These are phyloP conservation scores for Dendrobium chrysotoxum DNA, from an alignment of 106 monocot species.

Conservation along the genomic window DNA sequence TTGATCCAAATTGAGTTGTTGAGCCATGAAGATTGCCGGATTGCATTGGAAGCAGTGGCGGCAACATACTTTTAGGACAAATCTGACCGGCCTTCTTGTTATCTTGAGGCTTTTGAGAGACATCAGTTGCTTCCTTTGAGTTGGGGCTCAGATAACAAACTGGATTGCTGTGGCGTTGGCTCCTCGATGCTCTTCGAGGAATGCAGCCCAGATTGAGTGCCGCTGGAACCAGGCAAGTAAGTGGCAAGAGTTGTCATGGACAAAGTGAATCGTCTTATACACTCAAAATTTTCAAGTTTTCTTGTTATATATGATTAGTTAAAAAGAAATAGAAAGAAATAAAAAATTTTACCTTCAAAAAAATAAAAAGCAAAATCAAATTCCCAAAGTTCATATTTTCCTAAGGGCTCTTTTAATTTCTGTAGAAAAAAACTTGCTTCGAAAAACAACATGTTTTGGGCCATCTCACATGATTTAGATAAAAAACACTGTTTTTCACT, in stretches of 20 bases:
- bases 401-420: neutral
- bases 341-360: neutral
- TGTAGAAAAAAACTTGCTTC: neutral
- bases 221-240: slow-evolving; percentile 27
- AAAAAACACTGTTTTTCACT: too few species aligned
- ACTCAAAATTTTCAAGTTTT: neutral
- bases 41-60: neutral
- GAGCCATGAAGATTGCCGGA: slow-evolving; percentile 1
- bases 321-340: neutral
- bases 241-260: neutral
- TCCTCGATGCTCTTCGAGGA: slow-evolving; percentile 74
- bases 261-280: neutral
- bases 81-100: slow-evolving; percentile 1
- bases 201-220: slow-evolving; percentile 81
- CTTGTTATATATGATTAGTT: neutral
- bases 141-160: slow-evolving; percentile 52
- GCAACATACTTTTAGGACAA: slow-evolving; percentile 12
- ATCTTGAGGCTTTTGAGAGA: slow-evolving; percentile 12
- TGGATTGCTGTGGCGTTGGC: slow-evolving; percentile 71
- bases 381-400: neutral
- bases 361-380: neutral
- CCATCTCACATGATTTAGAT: too few species aligned
- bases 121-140: neutral
- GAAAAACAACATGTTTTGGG: too few species aligned
- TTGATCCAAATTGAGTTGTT: slow-evolving; percentile 8